Base-by-base conservation (phyloP, 2,329 filamentous ascomycete species). In the Emmonsia crescens region DNA sequence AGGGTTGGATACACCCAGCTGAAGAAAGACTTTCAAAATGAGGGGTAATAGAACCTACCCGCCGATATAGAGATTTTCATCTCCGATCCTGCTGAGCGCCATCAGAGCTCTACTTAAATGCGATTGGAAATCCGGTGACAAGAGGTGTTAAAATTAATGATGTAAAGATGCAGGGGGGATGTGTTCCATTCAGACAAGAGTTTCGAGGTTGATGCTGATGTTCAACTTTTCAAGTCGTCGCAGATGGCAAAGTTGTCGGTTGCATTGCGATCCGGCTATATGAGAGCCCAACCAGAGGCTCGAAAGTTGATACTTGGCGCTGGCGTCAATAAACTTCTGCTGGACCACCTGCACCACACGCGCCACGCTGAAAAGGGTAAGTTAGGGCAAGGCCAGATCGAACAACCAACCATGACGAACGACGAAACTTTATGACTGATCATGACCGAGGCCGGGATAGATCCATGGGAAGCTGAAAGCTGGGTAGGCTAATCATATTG, bases 1-100 rank as follows among this genome's bases (percentile, higher is more conserved):
- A 2, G 40, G 40, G 24, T 31, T 16, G 40, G 27, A 24, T 57
- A 57, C 19, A 29, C 2, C 29, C 38, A 40, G 55, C 55, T 33
- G 55, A 46, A n/a, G 27, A 16, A 16, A n/a, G n/a, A n/a, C n/a
- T n/a, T 19, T 33, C 55, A 24, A 57, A 46, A 57, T 29, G 55
- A 57, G 55, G 55, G 55, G 55, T 46, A 57, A 5, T 38, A 27
- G 42, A 62, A 74, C 74, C 60, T 79, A 92, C 89, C 89, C 88
- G 76, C 89, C 88, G 67, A 94, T 86, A 74, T 87, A 92, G 66
- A 94, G 80, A 65, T 89, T 85, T 66, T 85, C 81, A 36, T 87
- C 87, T 3, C 85, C 83, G 59, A 93, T 81, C 70, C 82, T 82
- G 71, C 88, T 86, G 66, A 91, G 72, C 38, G 74, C 71, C 73